phyloP scores from a whole-genome alignment of 257 asterid genomes.

The Nicotiana attenuata region DNA sequence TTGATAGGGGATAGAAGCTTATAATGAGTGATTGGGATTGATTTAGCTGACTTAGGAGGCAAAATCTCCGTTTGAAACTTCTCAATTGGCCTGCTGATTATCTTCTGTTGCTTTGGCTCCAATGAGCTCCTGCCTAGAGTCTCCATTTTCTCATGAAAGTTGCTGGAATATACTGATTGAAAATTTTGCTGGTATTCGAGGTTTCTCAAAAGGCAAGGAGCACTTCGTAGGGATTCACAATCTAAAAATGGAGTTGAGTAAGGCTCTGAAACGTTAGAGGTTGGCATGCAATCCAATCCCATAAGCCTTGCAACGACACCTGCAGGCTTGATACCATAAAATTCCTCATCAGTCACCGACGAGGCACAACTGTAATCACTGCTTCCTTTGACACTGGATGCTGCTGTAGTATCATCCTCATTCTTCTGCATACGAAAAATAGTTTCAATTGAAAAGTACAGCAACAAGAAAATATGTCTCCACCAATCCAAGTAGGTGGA shows the following conservation, averaged over 20 bases:
- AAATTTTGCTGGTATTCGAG: slow-evolving; percentile 30
- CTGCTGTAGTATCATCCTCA: slow-evolving; percentile 48
- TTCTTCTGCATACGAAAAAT: slow-evolving; percentile 34
- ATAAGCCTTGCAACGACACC: slow-evolving; percentile 93
- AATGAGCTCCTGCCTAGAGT: slow-evolving; percentile 17
- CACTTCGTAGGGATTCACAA: slow-evolving; percentile 44
- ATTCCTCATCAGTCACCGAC: slow-evolving; percentile 70
- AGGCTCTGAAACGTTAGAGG: slow-evolving; percentile 42
- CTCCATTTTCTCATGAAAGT: slow-evolving; percentile 19
- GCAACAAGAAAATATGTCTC: background rate
- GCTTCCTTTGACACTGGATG: slow-evolving; percentile 55
- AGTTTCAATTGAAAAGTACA: background rate
- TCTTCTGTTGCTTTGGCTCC: slow-evolving; percentile 35
- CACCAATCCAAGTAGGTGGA: background rate
- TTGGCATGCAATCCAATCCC: slow-evolving; percentile 88
- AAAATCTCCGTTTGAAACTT: slow-evolving; percentile 73
- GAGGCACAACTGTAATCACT: slow-evolving; percentile 77
- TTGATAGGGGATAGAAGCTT: slow-evolving; percentile 88
- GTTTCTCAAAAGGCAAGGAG: slow-evolving; percentile 28
- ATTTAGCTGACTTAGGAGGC: slow-evolving; percentile 91
- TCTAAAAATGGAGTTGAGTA: slow-evolving; percentile 49
- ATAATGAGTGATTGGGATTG: slow-evolving; percentile 75
- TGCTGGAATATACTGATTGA: slow-evolving; percentile 33
- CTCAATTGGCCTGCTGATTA: slow-evolving; percentile 45
- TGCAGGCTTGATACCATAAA: slow-evolving; percentile 47